These are phyloP conservation scores for Terfezia claveryi DNA, from an alignment of 495 filamentous ascomycete species.

Conservation along the genomic window DNA sequence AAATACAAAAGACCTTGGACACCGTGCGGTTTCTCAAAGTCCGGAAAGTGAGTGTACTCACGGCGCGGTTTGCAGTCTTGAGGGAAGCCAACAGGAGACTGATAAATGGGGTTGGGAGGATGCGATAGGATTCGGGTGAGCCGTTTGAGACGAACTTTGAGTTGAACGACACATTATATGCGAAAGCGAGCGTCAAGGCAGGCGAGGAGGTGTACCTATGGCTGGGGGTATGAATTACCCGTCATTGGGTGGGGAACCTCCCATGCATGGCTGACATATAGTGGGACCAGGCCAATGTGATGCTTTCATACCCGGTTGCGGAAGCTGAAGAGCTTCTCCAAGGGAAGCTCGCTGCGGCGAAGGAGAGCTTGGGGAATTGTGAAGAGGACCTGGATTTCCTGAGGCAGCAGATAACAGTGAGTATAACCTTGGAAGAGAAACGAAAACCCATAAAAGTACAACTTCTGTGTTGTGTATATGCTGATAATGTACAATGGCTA, in stretches of 20 bases:
- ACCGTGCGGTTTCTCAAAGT: conserved; percentile 65
- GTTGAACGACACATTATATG: conserved; percentile 86
- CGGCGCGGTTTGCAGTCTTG: neutral
- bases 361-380: conserved; percentile 55
- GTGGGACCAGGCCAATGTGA: conserved; percentile 59
- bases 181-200: conserved; percentile 57
- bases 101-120: neutral
- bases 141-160: conserved; percentile 82
- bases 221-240: conserved; percentile 42
- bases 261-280: conserved; percentile 3
- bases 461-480: conserved; percentile 7
- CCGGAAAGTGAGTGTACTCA: conserved; percentile 30
- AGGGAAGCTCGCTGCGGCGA: conserved; percentile 58
- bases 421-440: conserved; percentile 7
- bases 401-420: conserved; percentile 85
- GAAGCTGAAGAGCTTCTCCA: conserved; percentile 65
- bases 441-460: neutral
- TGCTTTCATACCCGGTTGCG: conserved; percentile 77
- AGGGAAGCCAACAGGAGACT: neutral
- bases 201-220: conserved; percentile 92
- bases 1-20: conserved; percentile 93
- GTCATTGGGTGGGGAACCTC: neutral
- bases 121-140: conserved; percentile 23
- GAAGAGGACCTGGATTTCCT: conserved; percentile 95
- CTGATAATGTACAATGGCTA: conserved; percentile 16